Base-by-base conservation (phyloP, 495 filamentous ascomycete species). In the Aspergillus taichungensis region DNA sequence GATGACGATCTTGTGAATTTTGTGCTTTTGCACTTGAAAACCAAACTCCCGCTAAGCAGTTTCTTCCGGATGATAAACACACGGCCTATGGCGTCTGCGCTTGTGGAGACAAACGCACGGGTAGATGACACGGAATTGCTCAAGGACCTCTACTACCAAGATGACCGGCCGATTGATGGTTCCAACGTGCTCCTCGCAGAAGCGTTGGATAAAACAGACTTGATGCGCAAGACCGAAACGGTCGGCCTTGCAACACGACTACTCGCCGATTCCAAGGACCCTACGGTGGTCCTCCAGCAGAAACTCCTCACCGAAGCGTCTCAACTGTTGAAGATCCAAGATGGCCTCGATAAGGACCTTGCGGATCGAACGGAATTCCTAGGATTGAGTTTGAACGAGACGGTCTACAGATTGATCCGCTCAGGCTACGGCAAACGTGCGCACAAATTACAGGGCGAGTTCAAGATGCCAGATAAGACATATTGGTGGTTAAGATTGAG, bases 121-220 rank as follows among this genome's bases (percentile, higher is more conserved):
- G 76, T 75, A 14, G 80, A 87, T 40, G 92, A 96, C 54, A 75
- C 73, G 3, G 84, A 94, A 13, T 61, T 98, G 8, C 77, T 96
- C 8, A 97, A 96, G 57, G 92, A 97, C 60, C 74, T 98, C 18
- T 98, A 91, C 67, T 97, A 98, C 56, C 92, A 97, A 67, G 94
- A 97, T 55, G 92, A 98, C 62, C 84, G 90, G 6, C 84, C 88
- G 0, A 68, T 88, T 14, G 94, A 98, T 49, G 89, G 92, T 12
- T 82, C 92, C 1, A 84, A 88, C 47, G 79, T 96, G 6, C 84
- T 97, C 36, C 60, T 97, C 35, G 73, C 78, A 10, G 91, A 98
- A 67, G 87, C 87, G 0, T 64, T 95, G 6, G 62, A 71, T 6
- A 80, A 87, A 55, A 69, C 75, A 0, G 80, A 84, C 34, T 62